Conservation (phyloP, 1,139 yeast species). For the Hemisphaericaspora xylanilytica region DNA sequence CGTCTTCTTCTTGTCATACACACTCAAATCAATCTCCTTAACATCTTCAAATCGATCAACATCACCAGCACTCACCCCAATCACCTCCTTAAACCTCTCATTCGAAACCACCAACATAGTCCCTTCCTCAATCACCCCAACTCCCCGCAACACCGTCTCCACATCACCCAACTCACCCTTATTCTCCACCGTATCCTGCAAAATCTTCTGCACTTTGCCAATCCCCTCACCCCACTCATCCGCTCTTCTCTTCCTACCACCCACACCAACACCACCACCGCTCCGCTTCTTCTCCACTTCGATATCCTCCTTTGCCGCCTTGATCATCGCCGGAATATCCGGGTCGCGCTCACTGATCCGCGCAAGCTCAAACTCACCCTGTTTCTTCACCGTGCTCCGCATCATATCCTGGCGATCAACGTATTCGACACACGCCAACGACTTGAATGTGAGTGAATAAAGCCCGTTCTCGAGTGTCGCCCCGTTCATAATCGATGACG, state of each 20-base stretch:
- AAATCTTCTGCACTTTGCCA: slow-evolving; percentile 7
- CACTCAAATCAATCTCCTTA: slow-evolving; percentile 21
- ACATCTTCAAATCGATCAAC: slow-evolving; percentile 27
- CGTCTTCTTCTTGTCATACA: slow-evolving; percentile 12
- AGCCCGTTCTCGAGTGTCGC: slow-evolving; percentile 47
- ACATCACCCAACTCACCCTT: slow-evolving; percentile 7
- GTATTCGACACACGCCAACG: slow-evolving; percentile 37
- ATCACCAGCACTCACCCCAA: neutral
- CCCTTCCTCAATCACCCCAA: neutral
- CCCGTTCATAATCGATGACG: slow-evolving; percentile 44
- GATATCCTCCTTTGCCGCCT: neutral
- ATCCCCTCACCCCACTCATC: slow-evolving; percentile 7
- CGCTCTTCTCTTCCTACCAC: slow-evolving; percentile 8
- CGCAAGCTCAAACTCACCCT: slow-evolving; percentile 16
- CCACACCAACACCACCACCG: too few relatives aligned
- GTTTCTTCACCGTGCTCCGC: slow-evolving; percentile 16
- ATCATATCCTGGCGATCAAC: slow-evolving; percentile 40
- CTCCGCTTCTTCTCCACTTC: slow-evolving; percentile 22
- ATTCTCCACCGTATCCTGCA: slow-evolving; percentile 7
- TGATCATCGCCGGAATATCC: slow-evolving; percentile 18
- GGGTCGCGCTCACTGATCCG: slow-evolving; percentile 22
- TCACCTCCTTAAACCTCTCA: neutral
- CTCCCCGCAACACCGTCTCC: neutral
- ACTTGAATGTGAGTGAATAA: slow-evolving; percentile 42
- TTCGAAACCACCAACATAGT: neutral